Evolutionary conservation across 208 protist species (phyloP).

Genomic region (Trypanosoma theileri): DNA sequence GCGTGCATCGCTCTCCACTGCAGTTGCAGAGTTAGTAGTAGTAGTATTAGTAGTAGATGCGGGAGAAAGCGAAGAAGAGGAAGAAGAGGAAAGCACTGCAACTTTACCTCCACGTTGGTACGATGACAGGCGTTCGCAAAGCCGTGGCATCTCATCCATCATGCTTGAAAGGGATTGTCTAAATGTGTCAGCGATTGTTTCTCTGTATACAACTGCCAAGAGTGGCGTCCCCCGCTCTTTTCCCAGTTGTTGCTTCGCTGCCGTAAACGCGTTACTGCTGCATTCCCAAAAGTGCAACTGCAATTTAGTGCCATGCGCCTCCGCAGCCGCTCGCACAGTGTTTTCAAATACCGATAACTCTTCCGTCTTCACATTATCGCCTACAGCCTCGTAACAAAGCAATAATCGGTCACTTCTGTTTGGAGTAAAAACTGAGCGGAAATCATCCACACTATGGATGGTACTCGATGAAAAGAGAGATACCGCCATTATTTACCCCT

Average conservation of each 20-base stretch:
- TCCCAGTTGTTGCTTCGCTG: conserved; percentile 55
- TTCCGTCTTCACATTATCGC: conserved; percentile 43
- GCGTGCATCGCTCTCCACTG: neutral
- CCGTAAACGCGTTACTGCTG: conserved; percentile 41
- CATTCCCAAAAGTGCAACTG: conserved; percentile 76
- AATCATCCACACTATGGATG: conserved; percentile 57
- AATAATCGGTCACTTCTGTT: conserved; percentile 36
- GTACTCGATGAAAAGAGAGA: conserved; percentile 24
- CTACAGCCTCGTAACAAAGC: conserved; percentile 67
- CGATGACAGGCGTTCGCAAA: conserved; percentile 63
- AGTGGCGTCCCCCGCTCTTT: conserved; percentile 55
- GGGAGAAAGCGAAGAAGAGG: neutral
- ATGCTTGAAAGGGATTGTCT: conserved; percentile 28
- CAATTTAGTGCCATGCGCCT: conserved; percentile 28
- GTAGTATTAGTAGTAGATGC: neutral
- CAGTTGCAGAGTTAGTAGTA: neutral
- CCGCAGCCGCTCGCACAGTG: conserved; percentile 29
- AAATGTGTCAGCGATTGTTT: conserved; percentile 61
- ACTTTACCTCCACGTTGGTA: conserved; percentile 39
- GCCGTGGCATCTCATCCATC: conserved; percentile 30
- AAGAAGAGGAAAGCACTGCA: neutral
- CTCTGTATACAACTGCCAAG: conserved; percentile 55
- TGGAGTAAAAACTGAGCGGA: conserved; percentile 48
- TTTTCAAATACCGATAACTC: conserved; percentile 37
- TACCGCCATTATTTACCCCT: neutral